Conservation (phyloP, 2,329 filamentous ascomycete genomes). For the Coleophoma eucalyptorum region DNA sequence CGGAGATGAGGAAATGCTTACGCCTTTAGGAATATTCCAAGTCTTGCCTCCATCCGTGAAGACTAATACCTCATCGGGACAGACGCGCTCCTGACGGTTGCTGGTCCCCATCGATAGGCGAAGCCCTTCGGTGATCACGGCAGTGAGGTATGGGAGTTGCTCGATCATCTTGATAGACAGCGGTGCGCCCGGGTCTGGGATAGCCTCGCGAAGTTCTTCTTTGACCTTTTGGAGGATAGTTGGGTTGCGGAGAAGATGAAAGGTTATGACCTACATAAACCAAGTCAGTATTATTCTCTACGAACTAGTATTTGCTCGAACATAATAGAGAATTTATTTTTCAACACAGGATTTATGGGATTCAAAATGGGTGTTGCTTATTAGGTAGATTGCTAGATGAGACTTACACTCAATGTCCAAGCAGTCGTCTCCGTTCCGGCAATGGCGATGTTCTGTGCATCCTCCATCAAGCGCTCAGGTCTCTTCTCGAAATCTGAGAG, state of each 20-base stretch:
- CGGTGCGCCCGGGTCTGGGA: neutral
- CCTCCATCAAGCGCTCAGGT: slow-evolving; percentile 8
- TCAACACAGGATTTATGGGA: too few relatives aligned
- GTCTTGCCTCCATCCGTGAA: slow-evolving; percentile 24
- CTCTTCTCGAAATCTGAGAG: neutral
- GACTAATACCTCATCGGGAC: slow-evolving; percentile 25
- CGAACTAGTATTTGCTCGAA: too few relatives aligned
- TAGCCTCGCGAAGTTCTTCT: slow-evolving; percentile 23
- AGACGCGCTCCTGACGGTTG: slow-evolving; percentile 29
- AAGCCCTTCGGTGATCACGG: slow-evolving; percentile 18
- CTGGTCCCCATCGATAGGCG: slow-evolving; percentile 30
- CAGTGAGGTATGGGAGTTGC: slow-evolving; percentile 30
- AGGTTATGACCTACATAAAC: slow-evolving; percentile 17
- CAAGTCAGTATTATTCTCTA: too few relatives aligned
- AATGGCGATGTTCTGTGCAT: slow-evolving; percentile 19
- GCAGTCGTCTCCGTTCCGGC: slow-evolving; percentile 28
- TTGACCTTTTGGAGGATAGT: slow-evolving; percentile 21
- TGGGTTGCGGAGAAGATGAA: slow-evolving; percentile 28
- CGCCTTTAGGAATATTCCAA: slow-evolving; percentile 26
- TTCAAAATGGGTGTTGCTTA: too few relatives aligned
- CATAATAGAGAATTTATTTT: too few relatives aligned
- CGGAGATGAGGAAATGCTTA: slow-evolving; percentile 6
- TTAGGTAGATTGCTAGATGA: too few relatives aligned
- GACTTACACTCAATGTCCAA: slow-evolving; percentile 19
- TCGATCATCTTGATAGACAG: slow-evolving; percentile 20